Evolutionary conservation across 1,284 basidiomycete species (phyloP), one percentile per base, ranked within the genome.

Genomic region (Hypsizygus ulmarius): DNA sequence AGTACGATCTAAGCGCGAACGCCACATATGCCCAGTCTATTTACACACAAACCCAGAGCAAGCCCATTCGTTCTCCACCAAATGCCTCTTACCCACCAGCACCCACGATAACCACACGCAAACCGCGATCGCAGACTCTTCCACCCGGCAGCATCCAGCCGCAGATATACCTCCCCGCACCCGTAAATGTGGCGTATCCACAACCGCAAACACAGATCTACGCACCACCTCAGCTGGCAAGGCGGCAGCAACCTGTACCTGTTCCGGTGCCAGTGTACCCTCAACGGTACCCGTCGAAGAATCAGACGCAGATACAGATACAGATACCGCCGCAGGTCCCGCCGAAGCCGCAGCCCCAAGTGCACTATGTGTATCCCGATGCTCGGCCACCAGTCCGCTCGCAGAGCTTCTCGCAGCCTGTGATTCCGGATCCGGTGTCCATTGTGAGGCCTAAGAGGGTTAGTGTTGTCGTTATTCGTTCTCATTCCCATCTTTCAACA

Each of bases 61-160:
- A 25, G 21, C 21, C 21, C 7, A 7, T 25, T 3, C 21, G 21
- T 7, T 25, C 32, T 30, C 29, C 40, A 19, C 30, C 6, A n/a
- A 25, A 11, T 33, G 8, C 5, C 43, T 21, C 21, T 14, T 18
- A 14, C 32, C 43, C 5, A 36, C 35, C 34, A 11, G 33, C 43
- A 44, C 36, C 33, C 36, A 44, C 34, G 43, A 44, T 33, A 36
- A 36, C 36, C 2, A 16, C 40, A 8, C 44, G 16, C 11, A 47
- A 47, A 21, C 41, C 28, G 2, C 45, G 43, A 2, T 45, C 52
- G 7, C 49, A 47, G 4, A 50, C 43, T 0, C 5, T 19, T 14
- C 39, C 41, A 14, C 38, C 41, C 21, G 21, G 21, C 3, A 25
- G 21, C 21, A 25, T 7, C 14, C 39, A 48, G 2, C 40, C 44